Conservation (phyloP, 495 filamentous ascomycete species). For the Monascus purpureus region DNA sequence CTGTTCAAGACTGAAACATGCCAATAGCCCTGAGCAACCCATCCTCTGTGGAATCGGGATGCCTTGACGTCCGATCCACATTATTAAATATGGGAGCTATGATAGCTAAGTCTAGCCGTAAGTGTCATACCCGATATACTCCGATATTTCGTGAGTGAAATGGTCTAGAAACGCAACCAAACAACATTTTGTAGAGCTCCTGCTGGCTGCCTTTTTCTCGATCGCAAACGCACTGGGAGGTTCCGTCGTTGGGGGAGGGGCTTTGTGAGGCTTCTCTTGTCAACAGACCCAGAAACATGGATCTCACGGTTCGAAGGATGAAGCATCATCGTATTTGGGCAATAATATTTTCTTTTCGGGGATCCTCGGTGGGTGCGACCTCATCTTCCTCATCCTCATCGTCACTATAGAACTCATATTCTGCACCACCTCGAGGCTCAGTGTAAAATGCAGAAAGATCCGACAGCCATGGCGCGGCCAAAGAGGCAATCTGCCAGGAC, state of each 20-base stretch:
- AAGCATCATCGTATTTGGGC: neutral
- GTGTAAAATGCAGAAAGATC: neutral
- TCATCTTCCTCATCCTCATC: too few relatives aligned
- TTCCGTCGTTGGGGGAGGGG: neutral
- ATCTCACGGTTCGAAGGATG: neutral
- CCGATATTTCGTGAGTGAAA: too few relatives aligned
- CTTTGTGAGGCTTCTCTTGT: neutral
- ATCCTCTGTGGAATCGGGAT: too few relatives aligned
- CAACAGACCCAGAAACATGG: neutral
- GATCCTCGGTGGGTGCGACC: neutral
- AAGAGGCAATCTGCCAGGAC: neutral
- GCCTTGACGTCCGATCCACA: too few relatives aligned
- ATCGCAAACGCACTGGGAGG: neutral
- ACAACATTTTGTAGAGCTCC: too few relatives aligned
- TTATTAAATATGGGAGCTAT: too few relatives aligned
- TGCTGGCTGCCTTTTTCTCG: neutral
- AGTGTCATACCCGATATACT: too few relatives aligned
- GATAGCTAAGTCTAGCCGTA: too few relatives aligned
- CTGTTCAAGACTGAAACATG: too few relatives aligned
- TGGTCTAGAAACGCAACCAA: too few relatives aligned
- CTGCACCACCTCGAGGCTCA: conserved; percentile 1
- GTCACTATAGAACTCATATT: conserved; percentile 1
- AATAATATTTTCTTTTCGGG: neutral
- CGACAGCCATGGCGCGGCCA: neutral
- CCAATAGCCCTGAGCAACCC: too few relatives aligned